Evolutionary conservation across 805 yeast species (phyloP), one percentile per base, ranked within the genome.

Genomic region (Candida namnaoensis): DNA sequence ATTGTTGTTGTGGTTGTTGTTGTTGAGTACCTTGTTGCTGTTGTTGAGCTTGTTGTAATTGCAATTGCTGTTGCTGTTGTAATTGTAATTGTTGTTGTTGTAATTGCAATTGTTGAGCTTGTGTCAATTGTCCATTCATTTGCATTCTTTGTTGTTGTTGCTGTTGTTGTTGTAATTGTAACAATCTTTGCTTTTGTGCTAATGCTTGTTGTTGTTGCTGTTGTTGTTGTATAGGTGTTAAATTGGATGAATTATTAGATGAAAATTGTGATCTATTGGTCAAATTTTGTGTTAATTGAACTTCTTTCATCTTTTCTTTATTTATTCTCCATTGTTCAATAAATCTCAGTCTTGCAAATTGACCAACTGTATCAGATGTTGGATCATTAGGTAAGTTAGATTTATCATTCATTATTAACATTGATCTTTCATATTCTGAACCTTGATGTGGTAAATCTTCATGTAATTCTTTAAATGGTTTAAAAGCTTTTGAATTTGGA

Each of bases 381-480:
- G 69, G 64, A 42, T 59, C 60, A 12, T 65, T 70, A 49, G 52
- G 60, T 41, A 60, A 62, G 42, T 55, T 65, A 35, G 59, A 53
- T 41, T 62, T 60, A 39, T 79, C 82, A 47, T 71, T 72, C 71
- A 80, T 65, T 9, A 78, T 69, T 28, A 81, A 67, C 98, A 91
- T 91, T 56, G 88, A 68, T 56, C 87, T 95, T 60, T 93, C 98
- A 64, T 85, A 88, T 48, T 88, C 95, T 2, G 90, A 78, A 43
- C 80, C 76, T 51, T 84, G 84, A 56, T 88, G 95, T 34, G 80
- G 76, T 25, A 69, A 56, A 47, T 82, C 88, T 54, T 81, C 88
- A 51, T 80, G 88, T 37, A 81, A 69, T 41, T 67, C 72, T 32
- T 71, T 64, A 47, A 52, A 66, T 5, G 73, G 72, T 13, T 66